Percentiles rank a stretch among this genome's conserved stretches.
Evolutionary conservation across 352 stramenopile genomes (phyloP).

Genomic region (Pythium sukuiense): DNA sequence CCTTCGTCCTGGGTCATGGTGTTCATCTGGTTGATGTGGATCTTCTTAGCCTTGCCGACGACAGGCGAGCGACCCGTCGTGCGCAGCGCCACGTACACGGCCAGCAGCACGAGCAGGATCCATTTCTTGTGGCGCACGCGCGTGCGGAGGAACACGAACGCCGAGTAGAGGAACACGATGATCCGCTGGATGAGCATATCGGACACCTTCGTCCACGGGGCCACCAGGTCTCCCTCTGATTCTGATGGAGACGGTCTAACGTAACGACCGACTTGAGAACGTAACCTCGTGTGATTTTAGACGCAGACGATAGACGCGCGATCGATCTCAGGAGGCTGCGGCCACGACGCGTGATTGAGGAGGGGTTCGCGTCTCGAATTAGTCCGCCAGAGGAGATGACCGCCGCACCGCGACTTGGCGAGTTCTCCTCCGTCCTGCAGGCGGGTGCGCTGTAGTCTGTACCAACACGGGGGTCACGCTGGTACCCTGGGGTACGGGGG

Average conservation of each 20-base stretch:
- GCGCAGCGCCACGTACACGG: slow-evolving; percentile 57
- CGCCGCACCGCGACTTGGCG: neutral
- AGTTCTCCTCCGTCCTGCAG: slow-evolving; percentile 2
- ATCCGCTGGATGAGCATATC: slow-evolving; percentile 73
- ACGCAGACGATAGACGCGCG: neutral
- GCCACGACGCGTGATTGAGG: neutral
- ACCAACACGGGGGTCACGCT: neutral
- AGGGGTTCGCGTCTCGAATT: neutral
- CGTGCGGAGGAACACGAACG: slow-evolving; percentile 55
- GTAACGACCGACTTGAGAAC: neutral
- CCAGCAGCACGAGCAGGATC: slow-evolving; percentile 48
- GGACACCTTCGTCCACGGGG: neutral
- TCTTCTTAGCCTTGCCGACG: slow-evolving; percentile 56
- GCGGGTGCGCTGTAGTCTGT: neutral
- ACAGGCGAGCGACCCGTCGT: slow-evolving; percentile 55
- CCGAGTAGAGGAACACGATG: slow-evolving; percentile 63
- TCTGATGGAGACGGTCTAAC: neutral
- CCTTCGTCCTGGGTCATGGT: slow-evolving; percentile 64
- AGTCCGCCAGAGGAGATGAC: neutral
- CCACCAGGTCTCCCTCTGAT: neutral
- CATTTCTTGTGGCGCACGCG: slow-evolving; percentile 73
- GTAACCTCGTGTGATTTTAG: neutral
- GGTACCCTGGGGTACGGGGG: neutral
- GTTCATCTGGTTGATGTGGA: slow-evolving; percentile 77
- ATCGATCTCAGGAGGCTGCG: neutral